Evolutionary conservation across 805 yeast genomes (phyloP).

Genomic region (Myxozyma vanderwaltii): DNA sequence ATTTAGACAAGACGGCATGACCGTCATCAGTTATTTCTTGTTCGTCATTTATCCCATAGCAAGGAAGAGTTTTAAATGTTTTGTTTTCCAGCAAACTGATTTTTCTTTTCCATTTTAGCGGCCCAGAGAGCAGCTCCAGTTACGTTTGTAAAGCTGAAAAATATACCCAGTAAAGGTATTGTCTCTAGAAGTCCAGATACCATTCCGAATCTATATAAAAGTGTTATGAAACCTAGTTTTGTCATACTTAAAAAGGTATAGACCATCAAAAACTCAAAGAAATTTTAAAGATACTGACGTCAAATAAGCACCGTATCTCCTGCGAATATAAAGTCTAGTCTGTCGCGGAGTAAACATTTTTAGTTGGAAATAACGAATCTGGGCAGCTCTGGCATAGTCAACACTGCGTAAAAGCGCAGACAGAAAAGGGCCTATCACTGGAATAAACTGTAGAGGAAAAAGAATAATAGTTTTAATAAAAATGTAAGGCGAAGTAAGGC

Average conservation of each 20-base stretch:
- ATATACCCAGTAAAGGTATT: conserved; percentile 28
- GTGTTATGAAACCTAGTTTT: not conserved
- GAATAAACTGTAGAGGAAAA: conserved; percentile 49
- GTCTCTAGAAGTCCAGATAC: conserved; percentile 28
- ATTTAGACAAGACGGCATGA: too few relatives aligned
- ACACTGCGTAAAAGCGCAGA: conserved; percentile 52
- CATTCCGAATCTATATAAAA: conserved; percentile 24
- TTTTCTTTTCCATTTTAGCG: conserved; percentile 20
- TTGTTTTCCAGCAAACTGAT: not conserved
- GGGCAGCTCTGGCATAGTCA: conserved; percentile 50
- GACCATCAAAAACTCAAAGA: not conserved
- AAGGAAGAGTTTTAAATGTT: not conserved
- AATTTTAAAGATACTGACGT: conserved; percentile 17
- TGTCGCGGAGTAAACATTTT: conserved; percentile 49
- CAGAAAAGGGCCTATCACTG: conserved; percentile 54
- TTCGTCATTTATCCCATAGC: not conserved
- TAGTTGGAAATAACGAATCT: conserved; percentile 53
- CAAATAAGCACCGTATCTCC: conserved; percentile 25
- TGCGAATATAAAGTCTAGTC: conserved; percentile 32
- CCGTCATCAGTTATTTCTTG: not conserved
- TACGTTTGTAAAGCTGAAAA: conserved; percentile 32
- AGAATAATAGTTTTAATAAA: conserved; percentile 42
- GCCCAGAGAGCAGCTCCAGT: conserved; percentile 37
- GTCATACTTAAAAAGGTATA: too few relatives aligned
- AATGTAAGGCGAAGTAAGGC: conserved; percentile 44